phyloP scores from a whole-genome alignment of 106 monocot genomes.

The Dioscorea alata region DNA sequence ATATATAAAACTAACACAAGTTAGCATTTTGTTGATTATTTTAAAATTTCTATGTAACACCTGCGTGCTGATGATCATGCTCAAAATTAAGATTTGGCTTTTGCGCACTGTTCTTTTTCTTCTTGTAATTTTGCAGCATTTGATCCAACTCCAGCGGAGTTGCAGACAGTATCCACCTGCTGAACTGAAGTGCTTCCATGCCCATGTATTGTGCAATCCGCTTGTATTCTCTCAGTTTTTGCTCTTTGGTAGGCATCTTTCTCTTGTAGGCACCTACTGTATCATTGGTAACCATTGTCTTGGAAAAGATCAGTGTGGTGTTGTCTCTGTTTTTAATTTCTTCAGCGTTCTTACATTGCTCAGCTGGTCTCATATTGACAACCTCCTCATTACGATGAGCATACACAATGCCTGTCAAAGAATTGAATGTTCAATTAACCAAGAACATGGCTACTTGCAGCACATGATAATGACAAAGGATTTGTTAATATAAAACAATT shows the following conservation, averaged over 20 bases:
- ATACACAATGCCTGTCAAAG: conserved; percentile 67
- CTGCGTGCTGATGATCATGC: neutral
- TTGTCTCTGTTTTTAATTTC: neutral
- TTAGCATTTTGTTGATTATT: too few species aligned
- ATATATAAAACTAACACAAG: too few species aligned
- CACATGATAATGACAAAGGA: too few species aligned
- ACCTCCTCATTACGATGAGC: conserved; percentile 86
- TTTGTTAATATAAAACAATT: too few species aligned
- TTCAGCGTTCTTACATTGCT: conserved; percentile 9
- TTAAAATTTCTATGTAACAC: too few species aligned
- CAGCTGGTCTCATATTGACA: conserved; percentile 49
- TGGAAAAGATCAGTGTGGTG: neutral
- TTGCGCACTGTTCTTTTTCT: conserved; percentile 19
- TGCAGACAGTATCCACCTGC: conserved; percentile 75
- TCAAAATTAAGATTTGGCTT: neutral
- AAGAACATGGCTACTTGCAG: too few species aligned
- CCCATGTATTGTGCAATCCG: conserved; percentile 45
- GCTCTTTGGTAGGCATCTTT: neutral
- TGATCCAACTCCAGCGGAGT: conserved; percentile 39
- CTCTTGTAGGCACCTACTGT: neutral
- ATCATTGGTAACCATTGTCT: neutral
- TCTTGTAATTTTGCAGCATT: conserved; percentile 58
- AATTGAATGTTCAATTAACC: neutral
- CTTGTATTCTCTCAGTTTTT: conserved; percentile 49
- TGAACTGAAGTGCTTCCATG: conserved; percentile 69